A percentile compares a stretch with the other conserved stretches of the same genome.
phyloP scores from a whole-genome alignment of 345 rosid genomes.

The Linum usitatissimum region DNA sequence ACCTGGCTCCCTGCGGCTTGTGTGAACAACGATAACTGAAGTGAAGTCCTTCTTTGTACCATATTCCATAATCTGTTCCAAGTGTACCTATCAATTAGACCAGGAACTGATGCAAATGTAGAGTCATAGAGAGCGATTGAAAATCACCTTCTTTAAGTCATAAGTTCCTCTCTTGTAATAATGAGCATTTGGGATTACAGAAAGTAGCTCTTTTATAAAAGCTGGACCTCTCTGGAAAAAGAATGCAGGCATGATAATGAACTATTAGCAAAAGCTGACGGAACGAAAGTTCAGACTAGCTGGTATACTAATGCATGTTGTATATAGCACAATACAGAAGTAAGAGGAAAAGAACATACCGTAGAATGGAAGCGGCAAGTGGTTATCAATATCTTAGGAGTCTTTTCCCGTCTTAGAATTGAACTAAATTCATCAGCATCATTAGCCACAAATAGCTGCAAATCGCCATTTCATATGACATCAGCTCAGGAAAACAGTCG shows the following conservation, averaged over 20 bases:
- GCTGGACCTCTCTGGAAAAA: slow-evolving; percentile 77
- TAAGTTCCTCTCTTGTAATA: slow-evolving; percentile 80
- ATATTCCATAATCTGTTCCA: slow-evolving; percentile 67
- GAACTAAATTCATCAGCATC: slow-evolving; percentile 86
- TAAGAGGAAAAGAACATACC: slow-evolving; percentile 33
- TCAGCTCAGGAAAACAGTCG: slow-evolving; percentile 5
- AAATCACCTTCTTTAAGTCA: slow-evolving; percentile 73
- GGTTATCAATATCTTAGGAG: slow-evolving; percentile 70
- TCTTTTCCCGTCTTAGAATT: slow-evolving; percentile 39
- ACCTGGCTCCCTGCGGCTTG: slow-evolving; percentile 91
- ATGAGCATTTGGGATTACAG: slow-evolving; percentile 76
- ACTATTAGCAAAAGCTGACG: slow-evolving; percentile 5
- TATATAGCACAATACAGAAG: neutral
- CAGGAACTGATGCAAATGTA: neutral
- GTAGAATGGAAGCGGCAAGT: slow-evolving; percentile 89
- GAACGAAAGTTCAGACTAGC: neutral
- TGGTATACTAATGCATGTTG: neutral
- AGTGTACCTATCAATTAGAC: neutral
- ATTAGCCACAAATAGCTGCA: slow-evolving; percentile 69
- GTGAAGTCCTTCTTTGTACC: slow-evolving; percentile 73
- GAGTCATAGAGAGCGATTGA: neutral
- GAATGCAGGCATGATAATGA: slow-evolving; percentile 6
- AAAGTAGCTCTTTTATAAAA: slow-evolving; percentile 59
- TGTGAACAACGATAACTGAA: slow-evolving; percentile 71
- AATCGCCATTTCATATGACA: neutral